A percentile compares a stretch with the other conserved stretches of the same genome.
phyloP scores from a whole-genome alignment of 176 grass and related monocot genomes.

The Ensete glaucum region DNA sequence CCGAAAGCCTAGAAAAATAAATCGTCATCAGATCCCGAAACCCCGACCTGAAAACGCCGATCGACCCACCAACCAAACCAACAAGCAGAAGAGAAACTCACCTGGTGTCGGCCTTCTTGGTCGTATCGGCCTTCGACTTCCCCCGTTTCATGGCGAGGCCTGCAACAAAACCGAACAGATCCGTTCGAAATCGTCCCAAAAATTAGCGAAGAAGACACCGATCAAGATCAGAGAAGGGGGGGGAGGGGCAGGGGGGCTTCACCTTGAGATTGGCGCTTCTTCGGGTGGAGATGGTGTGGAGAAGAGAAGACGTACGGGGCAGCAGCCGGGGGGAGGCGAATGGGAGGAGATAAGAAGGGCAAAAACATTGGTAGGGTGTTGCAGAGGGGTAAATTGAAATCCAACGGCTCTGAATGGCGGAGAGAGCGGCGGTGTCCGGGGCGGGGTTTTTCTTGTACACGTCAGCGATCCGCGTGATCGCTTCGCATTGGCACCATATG shows the following conservation, averaged over 20 bases:
- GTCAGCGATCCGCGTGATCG: constrained; percentile 3
- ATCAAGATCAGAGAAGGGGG: no score
- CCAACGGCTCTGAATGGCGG: background rate
- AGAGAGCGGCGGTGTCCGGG: background rate
- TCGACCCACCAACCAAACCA: background rate
- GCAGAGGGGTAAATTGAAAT: background rate
- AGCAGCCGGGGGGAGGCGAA: background rate
- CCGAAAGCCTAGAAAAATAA: background rate
- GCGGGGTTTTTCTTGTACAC: background rate
- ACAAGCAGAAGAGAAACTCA: background rate
- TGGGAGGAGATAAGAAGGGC: background rate
- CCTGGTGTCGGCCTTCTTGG: constrained; percentile 4
- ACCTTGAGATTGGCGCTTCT: background rate
- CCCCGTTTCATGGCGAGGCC: background rate
- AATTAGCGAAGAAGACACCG: background rate
- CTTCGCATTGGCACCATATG: background rate
- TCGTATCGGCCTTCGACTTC: background rate
- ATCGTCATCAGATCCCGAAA: background rate
- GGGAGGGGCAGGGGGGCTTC: background rate
- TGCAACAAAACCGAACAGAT: background rate
- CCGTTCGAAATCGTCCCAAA: background rate
- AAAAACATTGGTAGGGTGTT: background rate
- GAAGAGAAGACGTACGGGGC: background rate
- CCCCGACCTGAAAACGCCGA: background rate
- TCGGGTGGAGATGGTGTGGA: background rate